Conservation (phyloP, 345 rosid species). For the Moricandia moricandioides region DNA sequence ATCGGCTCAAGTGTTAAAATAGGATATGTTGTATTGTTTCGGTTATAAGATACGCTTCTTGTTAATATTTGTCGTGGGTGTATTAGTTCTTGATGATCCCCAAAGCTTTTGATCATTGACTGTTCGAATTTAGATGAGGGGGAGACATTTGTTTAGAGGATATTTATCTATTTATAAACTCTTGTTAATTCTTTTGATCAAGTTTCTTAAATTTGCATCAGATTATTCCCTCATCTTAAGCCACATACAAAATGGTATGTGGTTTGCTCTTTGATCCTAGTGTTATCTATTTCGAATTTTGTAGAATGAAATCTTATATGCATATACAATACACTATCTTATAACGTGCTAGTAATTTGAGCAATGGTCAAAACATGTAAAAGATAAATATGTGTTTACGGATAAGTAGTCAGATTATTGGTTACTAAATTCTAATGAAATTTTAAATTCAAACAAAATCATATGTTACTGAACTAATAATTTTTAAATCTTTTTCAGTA, state of each 20-base stretch:
- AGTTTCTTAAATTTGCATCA: slow-evolving; percentile 1
- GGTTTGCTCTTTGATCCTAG: not conserved
- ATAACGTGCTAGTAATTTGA: not conserved
- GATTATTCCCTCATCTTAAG: not conserved
- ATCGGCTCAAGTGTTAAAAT: slow-evolving; percentile 21
- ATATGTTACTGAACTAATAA: too few relatives aligned
- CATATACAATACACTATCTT: not conserved
- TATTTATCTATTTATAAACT: slow-evolving; percentile 16
- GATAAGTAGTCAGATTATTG: too few relatives aligned
- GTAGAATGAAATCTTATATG: not conserved
- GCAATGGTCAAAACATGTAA: not conserved
- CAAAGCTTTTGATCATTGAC: slow-evolving; percentile 9
- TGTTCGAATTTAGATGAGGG: slow-evolving; percentile 7
- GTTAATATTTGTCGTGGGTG: slow-evolving; percentile 35
- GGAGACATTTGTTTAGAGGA: slow-evolving; percentile 14
- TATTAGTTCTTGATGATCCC: slow-evolving; percentile 15
- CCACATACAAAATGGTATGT: not conserved
- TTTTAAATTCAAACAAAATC: too few relatives aligned
- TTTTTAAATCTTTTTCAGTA: too few relatives aligned
- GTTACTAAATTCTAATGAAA: too few relatives aligned
- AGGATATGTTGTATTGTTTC: slow-evolving; percentile 26
- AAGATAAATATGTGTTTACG: too few relatives aligned
- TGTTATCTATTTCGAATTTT: not conserved
- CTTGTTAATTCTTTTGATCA: slow-evolving; percentile 24
- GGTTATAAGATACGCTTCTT: slow-evolving; percentile 6